These are phyloP conservation scores for Nakazawaea pomicola DNA, from an alignment of 805 yeast genomes.

Conservation along the genomic window DNA sequence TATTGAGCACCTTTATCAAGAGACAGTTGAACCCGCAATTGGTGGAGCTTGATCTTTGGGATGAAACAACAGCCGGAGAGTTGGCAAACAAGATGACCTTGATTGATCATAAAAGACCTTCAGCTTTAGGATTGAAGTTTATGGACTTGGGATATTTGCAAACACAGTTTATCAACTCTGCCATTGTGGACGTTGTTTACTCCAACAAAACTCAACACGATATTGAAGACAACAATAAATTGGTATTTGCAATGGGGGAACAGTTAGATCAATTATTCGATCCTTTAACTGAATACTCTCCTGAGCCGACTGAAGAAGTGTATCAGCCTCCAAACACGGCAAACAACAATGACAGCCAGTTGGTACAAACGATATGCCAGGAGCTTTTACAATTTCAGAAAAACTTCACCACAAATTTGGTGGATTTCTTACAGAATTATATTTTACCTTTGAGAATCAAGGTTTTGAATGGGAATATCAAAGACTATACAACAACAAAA, in stretches of 20 bases:
- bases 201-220: conserved; percentile 39
- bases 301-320: conserved; percentile 72
- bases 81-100: conserved; percentile 63
- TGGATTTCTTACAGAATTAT: conserved; percentile 71
- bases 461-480: conserved; percentile 52
- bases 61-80: conserved; percentile 82
- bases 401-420: conserved; percentile 64
- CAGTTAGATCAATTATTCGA: conserved; percentile 87
- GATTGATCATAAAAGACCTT: conserved; percentile 47
- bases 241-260: conserved; percentile 75
- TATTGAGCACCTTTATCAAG: conserved; percentile 33
- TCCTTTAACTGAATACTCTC: conserved; percentile 86
- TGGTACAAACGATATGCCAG: conserved; percentile 49
- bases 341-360: conserved; percentile 19
- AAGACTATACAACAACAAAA: conserved; percentile 53
- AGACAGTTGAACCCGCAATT: conserved; percentile 18
- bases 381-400: conserved; percentile 73
- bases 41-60: conserved; percentile 41
- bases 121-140: conserved; percentile 51
- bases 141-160: conserved; percentile 55
- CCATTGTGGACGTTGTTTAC: conserved; percentile 72
- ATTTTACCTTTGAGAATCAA: conserved; percentile 73
- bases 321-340: conserved; percentile 55
- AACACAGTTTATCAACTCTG: conserved; percentile 41
- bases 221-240: conserved; percentile 63